Evolutionary conservation across 192 early-diverging fungal genomes (phyloP), one percentile per base, ranked within the genome.

Genomic region (Backusella circina): DNA sequence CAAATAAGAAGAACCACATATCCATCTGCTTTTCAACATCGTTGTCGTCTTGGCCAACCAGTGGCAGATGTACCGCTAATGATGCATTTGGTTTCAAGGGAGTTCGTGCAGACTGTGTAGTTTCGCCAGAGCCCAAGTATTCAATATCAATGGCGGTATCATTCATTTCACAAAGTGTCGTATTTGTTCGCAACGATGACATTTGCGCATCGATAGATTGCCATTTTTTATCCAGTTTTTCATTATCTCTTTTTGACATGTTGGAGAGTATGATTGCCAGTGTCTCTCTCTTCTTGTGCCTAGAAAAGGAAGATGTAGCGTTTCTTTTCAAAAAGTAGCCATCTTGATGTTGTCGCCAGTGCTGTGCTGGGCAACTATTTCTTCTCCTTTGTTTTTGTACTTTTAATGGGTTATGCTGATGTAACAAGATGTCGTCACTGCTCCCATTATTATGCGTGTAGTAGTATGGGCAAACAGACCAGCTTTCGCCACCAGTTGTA

Each of bases 1-100:
- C 75, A 76, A 76, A 76, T n/a, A 76, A 47, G 21, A 76, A 76
- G 5, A 76, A 32, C 10, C 38, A 18, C 18, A 28, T 71, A 32
- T 50, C 70, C 26, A 51, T 71, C 39, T 70, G 30, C 31, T 36
- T 30, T 3, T 57, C 44, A 33, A 32, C 9, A 2, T n/a, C 61
- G n/a, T 36, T 61, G 9, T 21, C 26, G 7, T 37, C 16, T 61
- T 31, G 67, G 31, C 41, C 7, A 3, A 18, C 23, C 8, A 41
- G 1, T 3, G 44, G 44, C 18, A 16, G 18, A 39, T 39, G 38
- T 39, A 12, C 12, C 38, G 9, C 12, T 18, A 18, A 5, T 47
- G 31, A 35, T 51, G 5, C 3, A 12, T 10, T 2, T 10, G 10
- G 54, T 26, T 61, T 21, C 3, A 57, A 57, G 23, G 54, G 54